Conservation (phyloP, 2,329 filamentous ascomycete genomes). For the Penicillium vulpinum region DNA sequence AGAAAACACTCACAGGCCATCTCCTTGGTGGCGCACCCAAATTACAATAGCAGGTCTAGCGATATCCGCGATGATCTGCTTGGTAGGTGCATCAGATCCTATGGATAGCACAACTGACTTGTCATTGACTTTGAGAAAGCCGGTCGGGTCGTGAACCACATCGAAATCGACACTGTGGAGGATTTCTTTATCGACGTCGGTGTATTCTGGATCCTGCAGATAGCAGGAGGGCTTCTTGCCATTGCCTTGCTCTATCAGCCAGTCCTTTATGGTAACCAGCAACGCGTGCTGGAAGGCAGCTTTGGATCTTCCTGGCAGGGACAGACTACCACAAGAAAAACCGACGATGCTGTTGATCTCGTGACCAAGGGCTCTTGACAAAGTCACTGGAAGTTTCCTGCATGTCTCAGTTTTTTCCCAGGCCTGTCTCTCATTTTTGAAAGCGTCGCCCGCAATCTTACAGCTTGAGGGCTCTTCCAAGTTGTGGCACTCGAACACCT, state of each 20-base stretch:
- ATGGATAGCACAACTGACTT: slow-evolving; percentile 41
- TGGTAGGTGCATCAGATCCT: slow-evolving; percentile 36
- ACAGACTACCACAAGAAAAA: slow-evolving; percentile 25
- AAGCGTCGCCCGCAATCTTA: too few species aligned
- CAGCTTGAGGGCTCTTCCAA: too few species aligned
- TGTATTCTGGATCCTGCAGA: slow-evolving; percentile 32
- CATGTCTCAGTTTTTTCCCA: too few species aligned
- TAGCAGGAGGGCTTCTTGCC: slow-evolving; percentile 23
- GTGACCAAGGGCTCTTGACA: background rate
- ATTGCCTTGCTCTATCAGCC: slow-evolving; percentile 9
- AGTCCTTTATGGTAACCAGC: slow-evolving; percentile 21
- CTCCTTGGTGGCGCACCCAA: slow-evolving; percentile 17
- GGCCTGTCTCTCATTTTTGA: too few species aligned
- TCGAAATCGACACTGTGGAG: slow-evolving; percentile 22
- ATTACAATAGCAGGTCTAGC: slow-evolving; percentile 37
- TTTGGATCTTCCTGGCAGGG: background rate
- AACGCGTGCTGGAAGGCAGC: slow-evolving; percentile 26
- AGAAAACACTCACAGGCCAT: background rate
- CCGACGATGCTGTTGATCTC: slow-evolving; percentile 27
- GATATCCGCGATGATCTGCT: slow-evolving; percentile 43
- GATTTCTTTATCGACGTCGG: slow-evolving; percentile 16
- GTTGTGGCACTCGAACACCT: too few species aligned
- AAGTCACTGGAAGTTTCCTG: slow-evolving; percentile 6
- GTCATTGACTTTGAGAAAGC: slow-evolving; percentile 41
- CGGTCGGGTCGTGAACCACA: slow-evolving; percentile 31